Evolutionary conservation across 257 asterid genomes (phyloP).

Genomic region (Sherardia arvensis): DNA sequence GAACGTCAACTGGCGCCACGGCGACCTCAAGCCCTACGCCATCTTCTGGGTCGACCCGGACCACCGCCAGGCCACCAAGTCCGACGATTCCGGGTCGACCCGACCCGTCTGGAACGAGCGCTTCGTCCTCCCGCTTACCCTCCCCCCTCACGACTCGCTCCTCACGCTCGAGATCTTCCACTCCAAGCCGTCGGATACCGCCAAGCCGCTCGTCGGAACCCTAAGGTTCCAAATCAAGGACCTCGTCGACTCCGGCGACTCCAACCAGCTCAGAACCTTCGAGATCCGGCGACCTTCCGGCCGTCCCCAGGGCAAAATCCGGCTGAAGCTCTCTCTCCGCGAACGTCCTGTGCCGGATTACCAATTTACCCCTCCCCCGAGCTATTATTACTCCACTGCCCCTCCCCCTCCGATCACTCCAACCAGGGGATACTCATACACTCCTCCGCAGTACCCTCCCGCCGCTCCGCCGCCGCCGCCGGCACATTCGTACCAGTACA

Average conservation of each 20-base stretch:
- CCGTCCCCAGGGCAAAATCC: slow-evolving; percentile 82
- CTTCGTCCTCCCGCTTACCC: slow-evolving; percentile 47
- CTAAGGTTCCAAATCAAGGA: slow-evolving; percentile 50
- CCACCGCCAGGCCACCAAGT: slow-evolving; percentile 73
- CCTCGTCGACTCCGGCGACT: slow-evolving; percentile 27
- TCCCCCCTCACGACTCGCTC: slow-evolving; percentile 36
- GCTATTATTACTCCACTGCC: slow-evolving; percentile 45
- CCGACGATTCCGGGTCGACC: slow-evolving; percentile 61
- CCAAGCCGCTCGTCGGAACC: slow-evolving; percentile 71
- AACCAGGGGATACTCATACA: slow-evolving; percentile 34
- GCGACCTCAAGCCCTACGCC: slow-evolving; percentile 74
- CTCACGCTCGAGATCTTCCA: slow-evolving; percentile 77
- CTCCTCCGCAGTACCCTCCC: slow-evolving; percentile 27
- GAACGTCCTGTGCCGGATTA: slow-evolving; percentile 49
- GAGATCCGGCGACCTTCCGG: slow-evolving; percentile 82
- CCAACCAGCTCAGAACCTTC: slow-evolving; percentile 20
- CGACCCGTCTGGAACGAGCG: slow-evolving; percentile 88
- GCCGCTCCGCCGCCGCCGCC: slow-evolving; percentile 24
- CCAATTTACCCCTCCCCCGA: slow-evolving; percentile 55
- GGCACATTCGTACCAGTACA: slow-evolving; percentile 27
- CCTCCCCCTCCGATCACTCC: slow-evolving; percentile 29
- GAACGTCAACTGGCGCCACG: slow-evolving; percentile 84
- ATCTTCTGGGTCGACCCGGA: slow-evolving; percentile 83
- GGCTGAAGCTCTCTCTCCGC: slow-evolving; percentile 42
- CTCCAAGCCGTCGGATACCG: slow-evolving; percentile 70